A percentile compares a stretch with the other conserved stretches of the same genome.
Evolutionary conservation across 306 rosid genomes (phyloP).

Genomic region (Dalbergia cultrata): DNA sequence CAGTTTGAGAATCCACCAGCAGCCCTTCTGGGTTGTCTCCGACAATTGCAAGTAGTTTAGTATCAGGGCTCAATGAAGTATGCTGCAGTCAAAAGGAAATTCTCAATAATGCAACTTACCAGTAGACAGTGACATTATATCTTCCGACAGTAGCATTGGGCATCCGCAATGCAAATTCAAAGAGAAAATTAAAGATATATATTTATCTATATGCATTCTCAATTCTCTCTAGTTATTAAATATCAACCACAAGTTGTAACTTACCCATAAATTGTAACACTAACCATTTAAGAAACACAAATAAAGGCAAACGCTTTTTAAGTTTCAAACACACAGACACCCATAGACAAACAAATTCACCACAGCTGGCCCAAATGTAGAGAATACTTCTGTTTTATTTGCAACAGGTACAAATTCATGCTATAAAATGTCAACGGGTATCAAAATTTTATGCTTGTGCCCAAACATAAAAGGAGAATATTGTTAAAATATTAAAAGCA

Average conservation of each 20-base stretch:
- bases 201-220: not conserved
- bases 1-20: conserved; percentile 87
- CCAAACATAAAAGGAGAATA: not conserved
- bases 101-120: not conserved
- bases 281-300: not conserved
- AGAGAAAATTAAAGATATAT: not conserved
- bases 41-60: conserved; percentile 73
- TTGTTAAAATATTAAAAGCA: not conserved
- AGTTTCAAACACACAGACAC: no score
- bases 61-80: conserved; percentile 83
- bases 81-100: conserved; percentile 63
- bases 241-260: not conserved
- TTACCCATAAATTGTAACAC: not conserved
- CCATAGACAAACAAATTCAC: not conserved
- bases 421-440: not conserved
- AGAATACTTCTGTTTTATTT: not conserved
- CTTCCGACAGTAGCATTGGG: not conserved
- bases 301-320: no score
- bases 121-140: not conserved
- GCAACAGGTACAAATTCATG: not conserved
- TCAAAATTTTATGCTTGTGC: not conserved
- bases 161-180: not conserved
- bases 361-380: not conserved
- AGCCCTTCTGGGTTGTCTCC: conserved; percentile 90
- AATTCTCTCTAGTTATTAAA: not conserved